Evolutionary conservation across 202 grass and related monocot genomes (phyloP).

Genomic region (Zoysia matrella): DNA sequence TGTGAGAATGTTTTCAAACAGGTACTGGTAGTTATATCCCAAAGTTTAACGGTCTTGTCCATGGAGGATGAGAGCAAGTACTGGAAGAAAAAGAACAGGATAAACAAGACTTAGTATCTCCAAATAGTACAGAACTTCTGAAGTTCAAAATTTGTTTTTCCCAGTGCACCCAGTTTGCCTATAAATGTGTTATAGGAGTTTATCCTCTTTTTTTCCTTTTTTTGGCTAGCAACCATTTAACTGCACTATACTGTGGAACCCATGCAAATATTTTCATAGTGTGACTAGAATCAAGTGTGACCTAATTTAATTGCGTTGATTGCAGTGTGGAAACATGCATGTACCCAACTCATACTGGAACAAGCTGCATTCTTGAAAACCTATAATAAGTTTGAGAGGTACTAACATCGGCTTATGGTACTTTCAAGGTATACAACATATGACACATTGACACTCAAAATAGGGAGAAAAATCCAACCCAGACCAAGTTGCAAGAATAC

Average conservation of each 20-base stretch:
- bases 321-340: not conserved
- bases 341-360: not conserved
- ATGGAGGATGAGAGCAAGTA: conserved; percentile 98
- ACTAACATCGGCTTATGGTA: not conserved
- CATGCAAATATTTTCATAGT: not conserved
- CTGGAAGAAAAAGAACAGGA: conserved; percentile 56
- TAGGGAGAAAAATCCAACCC: not conserved
- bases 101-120: conserved; percentile 15
- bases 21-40: conserved; percentile 73
- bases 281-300: not conserved
- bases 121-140: not conserved
- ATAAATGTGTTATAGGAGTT: not conserved
- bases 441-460: not conserved
- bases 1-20: conserved; percentile 99
- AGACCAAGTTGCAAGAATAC: not conserved
- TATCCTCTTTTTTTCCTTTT: not conserved
- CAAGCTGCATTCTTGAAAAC: not conserved
- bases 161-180: not conserved
- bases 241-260: not conserved
- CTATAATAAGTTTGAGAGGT: not conserved
- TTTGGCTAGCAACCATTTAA: not conserved
- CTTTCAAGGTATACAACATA: not conserved
- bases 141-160: not conserved
- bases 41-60: conserved; percentile 97
- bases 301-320: not conserved